Conservation (phyloP, 768 basidiomycete genomes). For the Suillus discolor region DNA sequence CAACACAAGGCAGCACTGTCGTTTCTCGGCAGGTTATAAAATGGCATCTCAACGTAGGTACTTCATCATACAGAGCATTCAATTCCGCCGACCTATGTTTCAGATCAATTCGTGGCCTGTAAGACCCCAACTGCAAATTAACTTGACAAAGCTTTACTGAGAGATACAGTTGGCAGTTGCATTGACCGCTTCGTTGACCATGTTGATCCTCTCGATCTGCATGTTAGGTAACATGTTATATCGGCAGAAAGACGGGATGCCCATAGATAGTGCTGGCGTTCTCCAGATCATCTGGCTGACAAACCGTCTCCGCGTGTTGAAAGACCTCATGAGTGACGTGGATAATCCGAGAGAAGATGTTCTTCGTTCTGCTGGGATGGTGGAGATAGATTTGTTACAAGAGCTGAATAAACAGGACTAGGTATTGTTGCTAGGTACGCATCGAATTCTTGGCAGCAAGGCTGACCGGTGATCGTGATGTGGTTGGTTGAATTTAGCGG, state of each 20-base stretch:
- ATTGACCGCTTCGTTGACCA: slow-evolving; percentile 6
- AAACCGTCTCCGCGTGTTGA: slow-evolving; percentile 10
- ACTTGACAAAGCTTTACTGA: not conserved
- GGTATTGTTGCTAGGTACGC: too few relatives aligned
- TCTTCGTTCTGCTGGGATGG: slow-evolving; percentile 15
- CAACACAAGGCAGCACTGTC: not conserved
- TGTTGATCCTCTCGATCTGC: slow-evolving; percentile 5
- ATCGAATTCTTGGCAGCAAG: not conserved
- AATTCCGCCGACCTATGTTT: not conserved
- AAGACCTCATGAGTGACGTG: slow-evolving; percentile 6
- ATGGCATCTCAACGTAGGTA: slow-evolving; percentile 18
- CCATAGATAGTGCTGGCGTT: slow-evolving; percentile 11
- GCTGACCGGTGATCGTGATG: not conserved
- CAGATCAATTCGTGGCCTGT: slow-evolving; percentile 21
- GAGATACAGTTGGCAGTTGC: slow-evolving; percentile 12
- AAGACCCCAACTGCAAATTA: not conserved
- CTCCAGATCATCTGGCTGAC: slow-evolving; percentile 18
- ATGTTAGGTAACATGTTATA: not conserved
- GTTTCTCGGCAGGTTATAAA: slow-evolving; percentile 2
- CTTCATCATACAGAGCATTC: not conserved
- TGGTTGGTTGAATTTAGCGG: not conserved
- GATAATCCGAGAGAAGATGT: slow-evolving; percentile 4
- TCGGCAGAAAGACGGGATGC: not conserved
- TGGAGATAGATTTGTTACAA: slow-evolving; percentile 7
- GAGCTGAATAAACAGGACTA: not conserved